These are phyloP conservation scores for Salix suchowensis DNA, from an alignment of 345 rosid genomes.

Conservation along the genomic window DNA sequence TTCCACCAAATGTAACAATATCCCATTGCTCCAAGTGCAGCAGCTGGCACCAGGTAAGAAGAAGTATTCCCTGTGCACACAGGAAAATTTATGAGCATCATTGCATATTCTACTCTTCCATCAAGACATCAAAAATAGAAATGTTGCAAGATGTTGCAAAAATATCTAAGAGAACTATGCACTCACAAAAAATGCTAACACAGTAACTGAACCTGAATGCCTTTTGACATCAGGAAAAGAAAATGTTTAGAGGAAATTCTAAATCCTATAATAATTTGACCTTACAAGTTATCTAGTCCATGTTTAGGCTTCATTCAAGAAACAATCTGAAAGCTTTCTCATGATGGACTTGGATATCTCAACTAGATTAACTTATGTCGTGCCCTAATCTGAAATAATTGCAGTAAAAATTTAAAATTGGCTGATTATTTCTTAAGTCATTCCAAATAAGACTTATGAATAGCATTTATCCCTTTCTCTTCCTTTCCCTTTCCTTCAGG, in stretches of 20 bases:
- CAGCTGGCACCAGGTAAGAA: constrained; percentile 85
- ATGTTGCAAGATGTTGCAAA: background rate
- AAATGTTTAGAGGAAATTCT: background rate
- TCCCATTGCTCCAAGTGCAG: constrained; percentile 91
- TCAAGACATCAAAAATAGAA: background rate
- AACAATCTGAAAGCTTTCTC: background rate
- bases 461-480: background rate
- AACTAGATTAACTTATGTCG: background rate
- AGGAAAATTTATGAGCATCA: background rate
- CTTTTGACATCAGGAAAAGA: background rate
- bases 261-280: background rate
- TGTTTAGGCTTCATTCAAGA: background rate
- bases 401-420: background rate
- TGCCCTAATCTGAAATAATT: background rate
- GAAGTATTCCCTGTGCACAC: constrained; percentile 49
- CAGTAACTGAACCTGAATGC: background rate
- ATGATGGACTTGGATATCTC: background rate
- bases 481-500: background rate
- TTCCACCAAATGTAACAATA: constrained; percentile 98
- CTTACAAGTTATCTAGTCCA: background rate
- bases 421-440: background rate
- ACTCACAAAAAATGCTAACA: background rate
- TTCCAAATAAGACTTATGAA: background rate
- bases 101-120: background rate
- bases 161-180: background rate